These are phyloP conservation scores for Neolentinus lepideus DNA, from an alignment of 1,284 basidiomycete genomes.

Conservation along the genomic window DNA sequence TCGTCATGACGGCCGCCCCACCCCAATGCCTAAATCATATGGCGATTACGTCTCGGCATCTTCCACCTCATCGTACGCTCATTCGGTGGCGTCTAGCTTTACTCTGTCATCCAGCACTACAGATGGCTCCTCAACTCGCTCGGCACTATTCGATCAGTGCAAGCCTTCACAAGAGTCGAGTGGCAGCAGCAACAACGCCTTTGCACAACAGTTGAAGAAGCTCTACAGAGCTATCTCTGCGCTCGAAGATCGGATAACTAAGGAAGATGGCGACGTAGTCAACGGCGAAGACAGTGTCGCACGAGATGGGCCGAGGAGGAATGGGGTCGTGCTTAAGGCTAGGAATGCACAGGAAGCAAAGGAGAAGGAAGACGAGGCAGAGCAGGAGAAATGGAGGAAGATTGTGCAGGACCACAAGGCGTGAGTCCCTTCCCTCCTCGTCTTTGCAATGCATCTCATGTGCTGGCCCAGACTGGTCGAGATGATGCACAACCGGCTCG, in stretches of 20 bases:
- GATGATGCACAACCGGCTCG: conserved; percentile 81
- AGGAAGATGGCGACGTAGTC: conserved; percentile 48
- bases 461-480: conserved; percentile 68
- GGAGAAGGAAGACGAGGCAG: conserved; percentile 40
- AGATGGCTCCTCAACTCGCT: conserved; percentile 63
- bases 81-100: conserved; percentile 62
- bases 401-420: conserved; percentile 65
- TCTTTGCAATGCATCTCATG: conserved; percentile 6
- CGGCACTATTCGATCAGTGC: conserved; percentile 46
- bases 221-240: conserved; percentile 71
- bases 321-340: conserved; percentile 46
- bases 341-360: conserved; percentile 24
- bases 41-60: conserved; percentile 69
- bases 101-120: conserved; percentile 71
- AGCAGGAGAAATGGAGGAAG: conserved; percentile 59
- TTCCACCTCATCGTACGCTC: conserved; percentile 70
- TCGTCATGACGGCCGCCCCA: conserved; percentile 22
- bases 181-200: conserved; percentile 57
- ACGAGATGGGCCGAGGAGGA: conserved; percentile 16
- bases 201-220: conserved; percentile 72
- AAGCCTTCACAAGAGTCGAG: conserved; percentile 36
- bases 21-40: conserved; percentile 51
- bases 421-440: conserved; percentile 30
- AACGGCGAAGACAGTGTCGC: conserved; percentile 34
- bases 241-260: conserved; percentile 67